Evolutionary conservation across 208 protist species (phyloP), one percentile per base, ranked within the genome.

Genomic region (Trypanosoma mega): DNA sequence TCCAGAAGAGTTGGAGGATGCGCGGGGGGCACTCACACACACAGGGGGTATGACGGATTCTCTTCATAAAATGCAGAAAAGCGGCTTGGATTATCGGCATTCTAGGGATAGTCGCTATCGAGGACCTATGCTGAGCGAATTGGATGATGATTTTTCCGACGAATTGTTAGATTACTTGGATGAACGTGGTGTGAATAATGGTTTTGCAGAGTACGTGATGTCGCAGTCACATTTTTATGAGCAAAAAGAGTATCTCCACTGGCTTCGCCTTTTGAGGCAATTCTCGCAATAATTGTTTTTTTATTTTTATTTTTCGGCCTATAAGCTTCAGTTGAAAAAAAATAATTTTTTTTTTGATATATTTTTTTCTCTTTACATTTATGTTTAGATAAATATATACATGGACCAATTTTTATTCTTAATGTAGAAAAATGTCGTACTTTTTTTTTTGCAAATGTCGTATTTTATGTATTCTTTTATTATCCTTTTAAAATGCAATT

Each of bases 131-230:
- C 56, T 94, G 2, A 92, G 67, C 43, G 88, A 94, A 41, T 68
- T 94, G 4, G 85, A 92, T 57, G 88, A 94, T 36, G 88, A 94
- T 57, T 72, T 94, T n/a, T 79, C 77, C 14, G 88, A 94, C 54
- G 88, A 92, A 54, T 87, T 94, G 46, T 55, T 90, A 1, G 85
- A 92, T 61, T 94, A 94, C 51, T 65, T 94, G 8, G 85, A 94
- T 57, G 88, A 92, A 55, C 74, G 88, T 33, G 88, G 88, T 26
- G 72, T 94, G 23, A 88, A 94, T 68, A 87, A 94, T 51, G 79
- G 76, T 1, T 94, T 94, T 76, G 88, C 88, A 0, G 82, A 94
- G 49, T 94, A 76, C 60, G 78, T 94, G n/a, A 89, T 91, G 75
- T 61, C 80, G 12, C 82, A 91, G 56, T 75, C 88, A 11, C 77